Evolutionary conservation across 345 rosid species (phyloP).

Genomic region (Clarkia xantiana): DNA sequence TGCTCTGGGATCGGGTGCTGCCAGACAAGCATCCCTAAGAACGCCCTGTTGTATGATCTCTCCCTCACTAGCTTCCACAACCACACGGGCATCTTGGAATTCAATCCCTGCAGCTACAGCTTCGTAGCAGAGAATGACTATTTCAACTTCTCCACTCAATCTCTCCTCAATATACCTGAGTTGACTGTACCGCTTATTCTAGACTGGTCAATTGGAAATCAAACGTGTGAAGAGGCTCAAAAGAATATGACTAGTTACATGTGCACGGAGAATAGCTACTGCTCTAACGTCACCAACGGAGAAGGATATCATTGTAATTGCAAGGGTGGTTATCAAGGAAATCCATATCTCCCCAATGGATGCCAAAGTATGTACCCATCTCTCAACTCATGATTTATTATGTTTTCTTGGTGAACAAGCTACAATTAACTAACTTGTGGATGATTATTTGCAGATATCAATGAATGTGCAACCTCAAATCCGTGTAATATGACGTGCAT

Average conservation of each 20-base stretch:
- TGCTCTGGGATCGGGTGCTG: conserved; percentile 28
- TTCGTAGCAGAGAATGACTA: conserved; percentile 3
- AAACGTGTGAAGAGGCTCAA: neutral
- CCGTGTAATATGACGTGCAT: neutral
- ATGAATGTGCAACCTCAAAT: conserved; percentile 9
- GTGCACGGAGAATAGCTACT: conserved; percentile 6
- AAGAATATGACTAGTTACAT: neutral
- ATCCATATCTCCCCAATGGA: conserved; percentile 7
- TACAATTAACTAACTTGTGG: neutral
- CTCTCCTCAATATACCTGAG: neutral
- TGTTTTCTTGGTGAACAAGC: neutral
- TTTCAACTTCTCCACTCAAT: conserved; percentile 7
- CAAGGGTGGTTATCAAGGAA: conserved; percentile 11
- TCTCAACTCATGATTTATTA: neutral
- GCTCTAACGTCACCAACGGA: neutral
- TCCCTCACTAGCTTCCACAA: fast-evolving
- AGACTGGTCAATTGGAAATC: conserved; percentile 13
- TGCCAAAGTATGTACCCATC: conserved; percentile 5
- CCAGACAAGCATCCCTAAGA: conserved; percentile 12
- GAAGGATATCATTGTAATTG: conserved; percentile 16
- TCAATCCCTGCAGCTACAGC: conserved; percentile 22
- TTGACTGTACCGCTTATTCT: conserved; percentile 7
- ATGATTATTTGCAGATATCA: conserved; percentile 7
- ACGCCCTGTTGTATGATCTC: neutral
- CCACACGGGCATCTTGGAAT: neutral